Percentiles rank a stretch among this genome's conserved stretches.
Evolutionary conservation across 805 yeast genomes (phyloP).

Genomic region (Ogataea angusta): DNA sequence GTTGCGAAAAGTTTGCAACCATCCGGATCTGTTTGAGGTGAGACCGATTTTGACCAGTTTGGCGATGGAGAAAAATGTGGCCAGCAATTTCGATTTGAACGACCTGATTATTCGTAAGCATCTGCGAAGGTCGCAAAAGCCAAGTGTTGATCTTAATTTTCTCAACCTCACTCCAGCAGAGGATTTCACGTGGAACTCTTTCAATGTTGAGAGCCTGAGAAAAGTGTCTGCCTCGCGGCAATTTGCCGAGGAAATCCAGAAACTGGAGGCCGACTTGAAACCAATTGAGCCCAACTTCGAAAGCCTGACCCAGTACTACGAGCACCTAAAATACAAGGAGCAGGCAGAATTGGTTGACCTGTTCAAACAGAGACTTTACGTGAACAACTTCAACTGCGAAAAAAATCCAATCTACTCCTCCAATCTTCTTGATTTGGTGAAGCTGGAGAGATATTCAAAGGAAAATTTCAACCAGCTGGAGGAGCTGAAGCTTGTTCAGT

Average conservation of each 20-base stretch:
- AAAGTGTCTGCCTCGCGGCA: conserved; percentile 45
- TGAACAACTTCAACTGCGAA: conserved; percentile 64
- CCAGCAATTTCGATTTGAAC: conserved; percentile 42
- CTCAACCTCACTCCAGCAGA: conserved; percentile 58
- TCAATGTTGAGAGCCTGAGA: conserved; percentile 42
- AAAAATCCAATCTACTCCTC: conserved; percentile 67
- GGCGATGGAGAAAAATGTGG: conserved; percentile 65
- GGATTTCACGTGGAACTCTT: conserved; percentile 43
- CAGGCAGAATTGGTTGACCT: conserved; percentile 51
- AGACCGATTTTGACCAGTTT: conserved; percentile 91
- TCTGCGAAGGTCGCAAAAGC: conserved; percentile 10
- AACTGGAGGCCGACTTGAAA: conserved; percentile 38
- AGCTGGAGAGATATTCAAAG: conserved; percentile 25
- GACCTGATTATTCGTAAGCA: conserved; percentile 39
- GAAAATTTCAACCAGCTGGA: conserved; percentile 29
- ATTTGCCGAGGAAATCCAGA: conserved; percentile 42
- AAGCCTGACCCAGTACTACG: conserved; percentile 57
- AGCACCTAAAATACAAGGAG: conserved; percentile 49
- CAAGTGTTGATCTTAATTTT: conserved; percentile 46
- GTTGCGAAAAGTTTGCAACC: conserved; percentile 92
- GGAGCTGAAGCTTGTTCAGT: conserved; percentile 37
- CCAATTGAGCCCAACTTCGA: conserved; percentile 32
- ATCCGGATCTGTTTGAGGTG: conserved; percentile 94
- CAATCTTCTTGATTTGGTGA: conserved; percentile 46
- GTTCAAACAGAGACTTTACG: conserved; percentile 53